Evolutionary conservation across 352 stramenopile species (phyloP), one percentile per base, ranked within the genome.

Genomic region (Lagenidium giganteum): DNA sequence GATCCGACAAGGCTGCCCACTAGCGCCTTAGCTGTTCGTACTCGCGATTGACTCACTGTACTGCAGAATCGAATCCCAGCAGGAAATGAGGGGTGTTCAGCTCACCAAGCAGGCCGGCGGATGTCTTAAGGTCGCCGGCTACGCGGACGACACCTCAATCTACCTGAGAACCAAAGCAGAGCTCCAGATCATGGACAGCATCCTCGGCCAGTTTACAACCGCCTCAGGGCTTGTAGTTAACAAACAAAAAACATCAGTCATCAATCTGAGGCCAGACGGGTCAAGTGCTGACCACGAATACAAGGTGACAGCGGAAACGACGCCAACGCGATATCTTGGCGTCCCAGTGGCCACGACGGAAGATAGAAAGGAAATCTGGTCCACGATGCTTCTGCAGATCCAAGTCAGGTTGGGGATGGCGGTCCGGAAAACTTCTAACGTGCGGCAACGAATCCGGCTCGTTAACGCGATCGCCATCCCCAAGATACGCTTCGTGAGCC

Each of bases 21-120:
- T 55, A 3, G 47, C 47, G 8, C 47, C 47, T 17, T 31, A 48
- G 6, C 39, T 55, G 8, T 55, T 55, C 23, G 43, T 55, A 11
- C 24, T 55, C 4, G 46, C 30, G 4, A 46, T 54, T 9, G 46
- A 54, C 36, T 21, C 46, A 17, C 16, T 45, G 6, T 54, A 54
- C 22, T n/a, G n/a, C n/a, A n/a, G n/a, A n/a, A n/a, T n/a, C n/a
- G n/a, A n/a, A n/a, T n/a, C n/a, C n/a, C n/a, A n/a, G n/a, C n/a
- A n/a, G n/a, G n/a, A n/a, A n/a, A n/a, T n/a, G n/a, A n/a, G n/a
- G n/a, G n/a, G n/a, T n/a, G n/a, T n/a, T n/a, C n/a, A n/a, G n/a
- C n/a, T n/a, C n/a, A n/a, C n/a, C n/a, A n/a, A n/a, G n/a, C n/a
- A n/a, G n/a, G n/a, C n/a, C n/a, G n/a, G n/a, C n/a, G n/a, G n/a